Base-by-base conservation (phyloP, 306 rosid species). In the Vicia sativa region DNA sequence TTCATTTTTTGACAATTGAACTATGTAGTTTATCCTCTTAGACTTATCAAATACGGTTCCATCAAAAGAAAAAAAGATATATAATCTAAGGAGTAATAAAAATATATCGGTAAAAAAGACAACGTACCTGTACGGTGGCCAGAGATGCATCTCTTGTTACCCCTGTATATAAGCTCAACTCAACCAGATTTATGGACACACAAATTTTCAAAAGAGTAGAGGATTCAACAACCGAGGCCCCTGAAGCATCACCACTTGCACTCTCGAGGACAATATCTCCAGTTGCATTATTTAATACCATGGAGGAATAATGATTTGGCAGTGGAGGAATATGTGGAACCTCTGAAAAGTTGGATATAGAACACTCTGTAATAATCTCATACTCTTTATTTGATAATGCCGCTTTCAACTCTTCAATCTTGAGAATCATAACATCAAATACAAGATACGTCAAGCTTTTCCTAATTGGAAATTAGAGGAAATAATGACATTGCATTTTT, bases 371-470 rank as follows among this genome's bases (percentile, higher is more conserved):
- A 59, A 93, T 90, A 74, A 93, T 88, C 83, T 83, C 88, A 78
- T 93, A 90, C 71, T 93, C 99, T 68, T 77, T 83, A 73, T 87
- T 93, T 73, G 99, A 90, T 80, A 93, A 65, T 74, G 85, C 91
- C 29, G 96, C 99, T 81, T 90, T 93, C 84, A 93, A 81, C 77
- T 85, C 89, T 77, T 79, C 85, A 60, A 93, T 85, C 99, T 93
- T 85, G 39, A 46, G 65, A 82, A 79, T 74, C 74, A 75, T 60
- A 54, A 79, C 29, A 67, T 59, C 43, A 46, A 37, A 82, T 68
- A 57, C n/a, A 67, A 50, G 38, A 43, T 67, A 68, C 3, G 34
- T 55, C 55, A n/a, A n/a, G 53, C 55, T 64, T 25, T 26, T 57
- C 35, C 29, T 42, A 4, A 65, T 16, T 34, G 16, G 63, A 49